Base-by-base conservation (phyloP, 2,329 filamentous ascomycete genomes). In the Penicillium sp. region DNA sequence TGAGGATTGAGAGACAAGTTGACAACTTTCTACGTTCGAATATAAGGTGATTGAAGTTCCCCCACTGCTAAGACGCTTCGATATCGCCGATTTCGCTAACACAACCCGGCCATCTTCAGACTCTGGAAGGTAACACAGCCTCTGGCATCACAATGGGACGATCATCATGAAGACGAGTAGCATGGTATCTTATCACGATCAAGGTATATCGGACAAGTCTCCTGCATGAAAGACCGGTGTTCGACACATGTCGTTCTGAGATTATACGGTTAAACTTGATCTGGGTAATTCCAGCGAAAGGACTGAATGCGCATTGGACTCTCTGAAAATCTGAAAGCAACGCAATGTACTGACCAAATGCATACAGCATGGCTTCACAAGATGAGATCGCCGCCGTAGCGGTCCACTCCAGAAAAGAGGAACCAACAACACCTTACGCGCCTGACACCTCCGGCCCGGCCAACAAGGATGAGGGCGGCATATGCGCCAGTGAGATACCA, bases 231-330 rank as follows among this genome's bases (percentile, higher is more conserved):
- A 65, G 68, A 70, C 69, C 69, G 69, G 69, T 72, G 69, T 71
- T 67, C 68, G 67, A 52, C 57, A 57, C 47, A 53, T 52, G 61
- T 59, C 61, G 68, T 70, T 71, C 69, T 72, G 69, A 72, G 69
- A 72, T 63, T 58, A 72, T 69, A 72, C 69, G 69, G 69, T 72
- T 70, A 62, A 69, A 71, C 68, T 71, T 71, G 68, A 71, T 70
- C 67, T 71, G 68, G 68, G 66, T 68, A 71, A 72, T 68, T 68
- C 69, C 69, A 72, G 69, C 69, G 69, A 71, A 72, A 72, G 69
- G 60, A 72, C 67, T 71, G 64, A 39, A 70, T 72, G 68, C 69
- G 62, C 60, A 63, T 62, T 55, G 58, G 54, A 42, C 53, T 48
- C 38, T 37, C 42, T 35, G 31, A 29, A 13, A 39, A 16, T 25